Evolutionary conservation across 495 filamentous ascomycete genomes (phyloP), one percentile per base, ranked within the genome.

Genomic region (Xylaria longipes): DNA sequence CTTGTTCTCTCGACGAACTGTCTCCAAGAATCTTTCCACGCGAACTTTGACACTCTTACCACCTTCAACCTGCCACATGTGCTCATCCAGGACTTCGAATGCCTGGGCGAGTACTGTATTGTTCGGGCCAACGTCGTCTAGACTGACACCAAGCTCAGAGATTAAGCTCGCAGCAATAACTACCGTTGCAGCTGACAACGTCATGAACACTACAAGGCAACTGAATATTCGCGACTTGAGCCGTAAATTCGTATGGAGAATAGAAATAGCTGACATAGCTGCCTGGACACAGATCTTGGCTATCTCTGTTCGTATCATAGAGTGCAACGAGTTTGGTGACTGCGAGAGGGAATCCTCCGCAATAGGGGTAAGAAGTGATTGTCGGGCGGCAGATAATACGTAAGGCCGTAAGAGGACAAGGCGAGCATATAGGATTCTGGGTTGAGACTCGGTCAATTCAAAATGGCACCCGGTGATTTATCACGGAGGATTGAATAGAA

Each of bases 141-240:
- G 25, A 17, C 52, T 56, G 27, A 56, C 14, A 56, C 27, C 52
- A 1, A 56, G 52, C 52, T 56, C 52, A 56, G 52, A 15, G 12
- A 56, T 12, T 27, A 56, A 17, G 5, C 27, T 29, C 1, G 52
- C 52, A 15, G 52, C 27, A 31, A 56, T 56, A 17, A 56, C 14
- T 31, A 56, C 52, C 5, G 27, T 56, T 31, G 52, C 14, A 31
- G 52, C 25, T 15, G 52, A 25, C 22, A 56, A 7, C 52, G 52
- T 31, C 27, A 56, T 56, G 27, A 56, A 56, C 4, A 56, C 27
- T 31, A 27, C 52, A 31, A 17, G 31, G 52, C 52, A 56, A 6
- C 52, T 56, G 27, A 56, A 56, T 17, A 56, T 56, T 4, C 52
- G 52, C 52, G 52, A 56, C 12, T 56, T 56, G 52, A 31, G 31